Evolutionary conservation across 108 stramenopile species (phyloP), one percentile per base, ranked within the genome.

Genomic region (Schizochytrium sp.): DNA sequence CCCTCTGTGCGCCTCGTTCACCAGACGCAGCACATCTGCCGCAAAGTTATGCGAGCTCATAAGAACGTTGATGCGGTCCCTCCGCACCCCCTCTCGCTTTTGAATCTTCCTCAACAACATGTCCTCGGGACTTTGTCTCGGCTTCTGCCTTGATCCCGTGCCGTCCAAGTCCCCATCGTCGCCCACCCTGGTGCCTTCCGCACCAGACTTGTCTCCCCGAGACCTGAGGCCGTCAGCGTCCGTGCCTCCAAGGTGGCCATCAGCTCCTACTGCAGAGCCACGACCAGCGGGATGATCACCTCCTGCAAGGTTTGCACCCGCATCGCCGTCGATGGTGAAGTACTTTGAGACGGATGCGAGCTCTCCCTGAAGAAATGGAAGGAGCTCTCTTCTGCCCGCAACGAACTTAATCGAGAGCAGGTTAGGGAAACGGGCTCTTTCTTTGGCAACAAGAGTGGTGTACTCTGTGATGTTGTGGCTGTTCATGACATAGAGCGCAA

Each of bases 41-140:
- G 76, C 53, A 42, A 83, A 83, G 50, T 55, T 83, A 10, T 83
- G 76, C 45, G 76, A 49, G 76, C 76, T 83, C 53, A 55, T 49
- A 0, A 83, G 47, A 38, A 83, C 76, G 1, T 49, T 55, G 47
- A 55, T 55, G 47, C 76, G 76, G 53, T 83, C 76, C 47, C 76
- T 83, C 15, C 53, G 5, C n/a, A 55, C 47, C 50, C 76, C 76
- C 40, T 83, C 76, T 12, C 76, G 47, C 12, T 40, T 17, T 40
- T 83, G 47, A 53, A 83, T 83, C 53, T 83, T 83, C 5, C 76
- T 10, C 76, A 83, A 55, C 4, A 83, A 40, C 45, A 83, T 10
- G 10, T 83, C 76, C 55, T 83, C 76, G 0, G 76, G 76, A 13
- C 50, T 69, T 44, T 69, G 64, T 44, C 44, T 69, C 5, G 64